phyloP scores from a whole-genome alignment of 1,284 basidiomycete species.

The Vanrija sp. region DNA sequence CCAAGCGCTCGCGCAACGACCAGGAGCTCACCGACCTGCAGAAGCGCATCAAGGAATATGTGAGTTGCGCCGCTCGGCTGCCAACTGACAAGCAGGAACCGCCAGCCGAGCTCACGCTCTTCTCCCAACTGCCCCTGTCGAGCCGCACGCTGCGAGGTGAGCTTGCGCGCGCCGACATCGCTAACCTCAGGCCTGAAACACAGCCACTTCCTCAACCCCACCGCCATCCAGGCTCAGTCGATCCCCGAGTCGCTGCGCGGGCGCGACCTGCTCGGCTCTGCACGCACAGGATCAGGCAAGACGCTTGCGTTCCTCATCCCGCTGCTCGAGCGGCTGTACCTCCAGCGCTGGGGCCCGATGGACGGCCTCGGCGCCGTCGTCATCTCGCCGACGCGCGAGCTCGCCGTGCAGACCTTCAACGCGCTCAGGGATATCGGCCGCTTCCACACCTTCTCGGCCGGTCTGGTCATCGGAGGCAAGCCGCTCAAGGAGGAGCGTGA shows the following conservation, averaged over 20 bases:
- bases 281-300: slow-evolving; percentile 76
- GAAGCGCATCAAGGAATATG: slow-evolving; percentile 38
- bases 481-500: slow-evolving; percentile 90
- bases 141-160: slow-evolving; percentile 41
- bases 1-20: slow-evolving; percentile 40
- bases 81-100: slow-evolving; percentile 19
- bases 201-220: slow-evolving; percentile 78
- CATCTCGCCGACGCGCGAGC: slow-evolving; percentile 90
- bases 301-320: slow-evolving; percentile 78
- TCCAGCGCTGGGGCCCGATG: slow-evolving; percentile 70
- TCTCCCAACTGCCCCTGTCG: slow-evolving; percentile 49
- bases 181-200: slow-evolving; percentile 66
- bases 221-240: slow-evolving; percentile 69
- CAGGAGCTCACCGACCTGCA: slow-evolving; percentile 45
- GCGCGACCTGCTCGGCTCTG: slow-evolving; percentile 70
- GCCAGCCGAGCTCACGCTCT: slow-evolving; percentile 34
- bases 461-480: slow-evolving; percentile 94
- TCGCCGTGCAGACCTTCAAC: slow-evolving; percentile 96
- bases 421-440: slow-evolving; percentile 88
- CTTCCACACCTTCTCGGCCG: slow-evolving; percentile 88
- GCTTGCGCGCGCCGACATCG: neutral
- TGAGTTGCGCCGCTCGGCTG: slow-evolving; percentile 20
- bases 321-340: slow-evolving; percentile 67
- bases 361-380: slow-evolving; percentile 88
- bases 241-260: slow-evolving; percentile 63